A percentile compares a stretch with the other conserved stretches of the same genome.
Conservation (phyloP, 257 asterid genomes). For the Nicotiana obtusifolia region DNA sequence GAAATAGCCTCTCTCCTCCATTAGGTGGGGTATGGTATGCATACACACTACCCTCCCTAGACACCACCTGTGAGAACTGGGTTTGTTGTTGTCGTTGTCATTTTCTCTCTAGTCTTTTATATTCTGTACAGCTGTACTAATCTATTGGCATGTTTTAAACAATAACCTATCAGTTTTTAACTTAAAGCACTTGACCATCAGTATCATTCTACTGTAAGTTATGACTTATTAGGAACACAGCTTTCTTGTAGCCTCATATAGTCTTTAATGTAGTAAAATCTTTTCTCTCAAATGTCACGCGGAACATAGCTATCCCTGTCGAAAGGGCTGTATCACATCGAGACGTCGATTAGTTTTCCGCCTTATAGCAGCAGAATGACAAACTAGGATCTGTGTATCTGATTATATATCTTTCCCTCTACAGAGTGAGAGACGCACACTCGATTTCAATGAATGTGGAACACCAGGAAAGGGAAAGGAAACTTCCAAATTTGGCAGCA, state of each 20-base stretch:
- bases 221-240: background rate
- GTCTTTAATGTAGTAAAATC: background rate
- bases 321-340: too few relatives aligned
- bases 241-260: background rate
- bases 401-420: background rate
- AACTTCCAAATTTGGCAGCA: conserved; percentile 33
- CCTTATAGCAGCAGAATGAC: background rate
- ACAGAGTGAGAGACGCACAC: conserved; percentile 77
- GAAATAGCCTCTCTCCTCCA: too few relatives aligned
- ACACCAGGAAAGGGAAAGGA: conserved; percentile 54
- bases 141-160: background rate
- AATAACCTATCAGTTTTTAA: background rate
- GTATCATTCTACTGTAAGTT: background rate
- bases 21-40: too few relatives aligned
- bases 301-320: background rate
- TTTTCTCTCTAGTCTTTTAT: background rate
- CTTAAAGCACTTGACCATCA: background rate
- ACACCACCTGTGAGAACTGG: too few relatives aligned
- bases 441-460: conserved; percentile 83
- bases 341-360: too few relatives aligned
- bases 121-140: background rate
- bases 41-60: too few relatives aligned
- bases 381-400: background rate
- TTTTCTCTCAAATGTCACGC: background rate
- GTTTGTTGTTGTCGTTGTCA: too few relatives aligned